Evolutionary conservation across 257 asterid genomes (phyloP), one percentile per base, ranked within the genome.

Genomic region (Avicennia marina): DNA sequence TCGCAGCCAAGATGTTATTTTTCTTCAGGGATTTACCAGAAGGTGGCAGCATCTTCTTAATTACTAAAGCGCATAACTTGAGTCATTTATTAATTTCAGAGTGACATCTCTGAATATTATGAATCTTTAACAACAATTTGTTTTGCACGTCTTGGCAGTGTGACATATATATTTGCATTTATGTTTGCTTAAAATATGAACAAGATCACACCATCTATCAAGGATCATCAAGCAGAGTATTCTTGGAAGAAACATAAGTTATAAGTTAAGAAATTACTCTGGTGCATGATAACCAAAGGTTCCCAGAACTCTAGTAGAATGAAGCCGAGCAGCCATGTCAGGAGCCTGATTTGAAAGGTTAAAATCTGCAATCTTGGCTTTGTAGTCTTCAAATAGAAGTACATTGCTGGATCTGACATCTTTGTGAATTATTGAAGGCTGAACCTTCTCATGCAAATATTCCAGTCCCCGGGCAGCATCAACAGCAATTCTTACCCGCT

Each of bases 281-380:
- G 98, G 98, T 56, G 98, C 98, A 73, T 91, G 98, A 72, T 91
- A 91, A 52, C 98, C 98, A 69, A 91, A 91, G 74, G 98, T 91
- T 72, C 98, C 98, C 53, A 91, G 72, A 68, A 91, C 98, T 69
- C 98, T 77, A 62, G 98, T 91, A 62, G 98, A 91, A 75, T 91
- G 98, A 73, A 91, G 96, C 21, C 98, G 95, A 38, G 98, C 98
- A 72, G 98, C 98, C 96, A 88, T 91, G 74, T 91, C 98, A 62
- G 98, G 98, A 53, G 98, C 94, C 79, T 91, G 98, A 70, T 91
- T 91, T 56, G 98, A 88, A 73, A 88, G 87, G 73, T 91, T 91
- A 64, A 91, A 91, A 62, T 91, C 98, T 29, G 95, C 96, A 66
- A 91, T 74, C 76, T 81, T 91, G 44, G 98, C 95, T 79, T 81